Percentiles rank a stretch among this genome's conserved stretches.
Conservation (phyloP, 257 asterid species). For the Primulina huaijiensis region DNA sequence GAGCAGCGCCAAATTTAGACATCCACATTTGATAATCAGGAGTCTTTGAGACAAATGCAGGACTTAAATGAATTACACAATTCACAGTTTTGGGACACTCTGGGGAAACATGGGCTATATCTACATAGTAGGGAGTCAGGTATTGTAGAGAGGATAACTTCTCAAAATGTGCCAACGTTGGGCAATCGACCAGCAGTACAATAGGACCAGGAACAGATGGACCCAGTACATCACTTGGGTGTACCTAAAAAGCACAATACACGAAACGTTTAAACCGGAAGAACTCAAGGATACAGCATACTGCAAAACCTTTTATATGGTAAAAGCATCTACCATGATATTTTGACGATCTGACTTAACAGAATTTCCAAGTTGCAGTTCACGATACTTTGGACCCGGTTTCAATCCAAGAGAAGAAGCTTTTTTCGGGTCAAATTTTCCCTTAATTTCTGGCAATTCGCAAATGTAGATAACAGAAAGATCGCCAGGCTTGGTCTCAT, state of each 20-base stretch:
- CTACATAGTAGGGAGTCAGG: constrained; percentile 53
- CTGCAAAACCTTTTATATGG: constrained; percentile 10
- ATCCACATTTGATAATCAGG: constrained; percentile 72
- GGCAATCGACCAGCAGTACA: constrained; percentile 85
- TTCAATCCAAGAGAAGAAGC: constrained; percentile 82
- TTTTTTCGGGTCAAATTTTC: constrained; percentile 76
- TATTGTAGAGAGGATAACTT: constrained; percentile 46
- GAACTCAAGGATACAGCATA: constrained; percentile 8
- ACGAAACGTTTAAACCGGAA: constrained; percentile 10
- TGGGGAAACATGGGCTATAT: constrained; percentile 34
- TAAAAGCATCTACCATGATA: constrained; percentile 50
- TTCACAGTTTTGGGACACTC: constrained; percentile 65
- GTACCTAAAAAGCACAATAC: constrained; percentile 52
- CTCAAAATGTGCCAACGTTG: constrained; percentile 61
- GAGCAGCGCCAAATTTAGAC: constrained; percentile 78
- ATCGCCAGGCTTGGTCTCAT: constrained; percentile 61
- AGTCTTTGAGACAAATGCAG: constrained; percentile 48
- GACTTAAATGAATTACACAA: constrained; percentile 82
- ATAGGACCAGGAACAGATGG: constrained; percentile 91
- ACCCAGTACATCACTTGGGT: constrained; percentile 82
- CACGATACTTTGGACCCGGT: constrained; percentile 85
- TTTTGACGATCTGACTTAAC: constrained; percentile 72
- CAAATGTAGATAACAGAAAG: constrained; percentile 75
- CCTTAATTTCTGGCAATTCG: constrained; percentile 89
- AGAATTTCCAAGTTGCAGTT: constrained; percentile 75